Conservation (phyloP, 331 rosid genomes). For the Malus hybrid region DNA sequence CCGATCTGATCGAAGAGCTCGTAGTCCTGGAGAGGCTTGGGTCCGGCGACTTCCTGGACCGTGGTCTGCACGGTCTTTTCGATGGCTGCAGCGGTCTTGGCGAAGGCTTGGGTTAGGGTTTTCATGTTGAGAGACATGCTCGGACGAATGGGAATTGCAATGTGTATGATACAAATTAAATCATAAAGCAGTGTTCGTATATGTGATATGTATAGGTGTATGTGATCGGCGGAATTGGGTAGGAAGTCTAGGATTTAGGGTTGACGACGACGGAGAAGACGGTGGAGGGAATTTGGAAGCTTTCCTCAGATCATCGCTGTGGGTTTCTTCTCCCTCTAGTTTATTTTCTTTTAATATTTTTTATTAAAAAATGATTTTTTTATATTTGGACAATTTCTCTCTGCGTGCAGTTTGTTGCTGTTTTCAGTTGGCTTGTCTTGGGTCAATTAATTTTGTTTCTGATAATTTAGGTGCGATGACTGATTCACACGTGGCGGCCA, state of each 20-base stretch:
- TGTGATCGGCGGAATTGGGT: not conserved
- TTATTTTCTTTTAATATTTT: no score
- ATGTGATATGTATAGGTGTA: not conserved
- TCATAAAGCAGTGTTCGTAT: not conserved
- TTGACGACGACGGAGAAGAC: not conserved
- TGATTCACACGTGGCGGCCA: no score
- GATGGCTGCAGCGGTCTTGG: constrained; percentile 93
- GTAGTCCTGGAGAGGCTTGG: constrained; percentile 87
- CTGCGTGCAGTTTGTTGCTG: no score
- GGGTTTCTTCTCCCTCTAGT: no score
- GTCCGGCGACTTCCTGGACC: constrained; percentile 98
- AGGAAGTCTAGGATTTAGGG: constrained; percentile 4
- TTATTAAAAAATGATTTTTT: no score
- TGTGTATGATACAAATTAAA: not conserved
- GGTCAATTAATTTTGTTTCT: no score
- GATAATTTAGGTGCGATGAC: no score
- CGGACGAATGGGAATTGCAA: not conserved
- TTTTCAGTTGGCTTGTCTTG: no score
- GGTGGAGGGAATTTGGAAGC: not conserved
- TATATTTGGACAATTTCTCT: no score
- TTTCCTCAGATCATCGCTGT: not conserved
- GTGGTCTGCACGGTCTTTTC: constrained; percentile 88
- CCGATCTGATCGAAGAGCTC: constrained; percentile 95
- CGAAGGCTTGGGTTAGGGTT: constrained; percentile 90
- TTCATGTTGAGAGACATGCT: constrained; percentile 88